Evolutionary conservation across 768 basidiomycete genomes (phyloP).

Genomic region (Kwoniella heveanensis): DNA sequence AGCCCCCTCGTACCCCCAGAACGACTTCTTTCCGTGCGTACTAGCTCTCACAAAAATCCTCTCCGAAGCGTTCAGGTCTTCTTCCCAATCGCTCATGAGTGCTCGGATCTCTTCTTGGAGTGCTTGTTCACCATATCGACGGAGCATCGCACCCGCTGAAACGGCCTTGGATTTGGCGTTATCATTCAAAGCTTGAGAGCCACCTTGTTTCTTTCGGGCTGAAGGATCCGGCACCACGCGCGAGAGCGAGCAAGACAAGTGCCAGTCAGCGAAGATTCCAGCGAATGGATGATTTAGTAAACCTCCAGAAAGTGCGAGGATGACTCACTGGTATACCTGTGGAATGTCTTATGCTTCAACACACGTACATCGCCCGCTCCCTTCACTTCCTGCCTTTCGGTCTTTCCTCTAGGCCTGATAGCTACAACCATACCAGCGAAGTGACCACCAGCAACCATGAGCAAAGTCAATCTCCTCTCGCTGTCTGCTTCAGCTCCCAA

Average conservation of each 20-base stretch:
- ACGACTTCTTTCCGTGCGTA: conserved; percentile 80
- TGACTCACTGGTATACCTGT: conserved; percentile 90
- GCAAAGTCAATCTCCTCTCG: conserved; percentile 78
- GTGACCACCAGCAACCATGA: conserved; percentile 97
- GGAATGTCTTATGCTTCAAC: conserved; percentile 89
- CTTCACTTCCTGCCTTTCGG: conserved; percentile 74
- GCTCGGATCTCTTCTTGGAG: conserved; percentile 91
- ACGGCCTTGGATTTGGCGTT: conserved; percentile 89
- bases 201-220: conserved; percentile 98
- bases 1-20: conserved; percentile 83
- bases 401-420: conserved; percentile 60
- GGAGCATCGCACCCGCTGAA: conserved; percentile 88
- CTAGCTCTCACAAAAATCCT: conserved; percentile 89
- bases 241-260: too few species aligned
- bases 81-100: conserved; percentile 79
- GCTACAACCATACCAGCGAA: conserved; percentile 86
- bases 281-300: too few species aligned
- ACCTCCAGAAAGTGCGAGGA: too few species aligned
- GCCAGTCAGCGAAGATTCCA: too few species aligned
- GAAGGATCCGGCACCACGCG: neutral
- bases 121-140: conserved; percentile 93
- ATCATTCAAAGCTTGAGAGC: conserved; percentile 87
- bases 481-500: conserved; percentile 30
- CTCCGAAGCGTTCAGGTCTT: conserved; percentile 83
- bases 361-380: conserved; percentile 59